Evolutionary conservation across 1,284 basidiomycete genomes (phyloP), one percentile per base, ranked within the genome.

Genomic region (Pulveroboletus sp.): DNA sequence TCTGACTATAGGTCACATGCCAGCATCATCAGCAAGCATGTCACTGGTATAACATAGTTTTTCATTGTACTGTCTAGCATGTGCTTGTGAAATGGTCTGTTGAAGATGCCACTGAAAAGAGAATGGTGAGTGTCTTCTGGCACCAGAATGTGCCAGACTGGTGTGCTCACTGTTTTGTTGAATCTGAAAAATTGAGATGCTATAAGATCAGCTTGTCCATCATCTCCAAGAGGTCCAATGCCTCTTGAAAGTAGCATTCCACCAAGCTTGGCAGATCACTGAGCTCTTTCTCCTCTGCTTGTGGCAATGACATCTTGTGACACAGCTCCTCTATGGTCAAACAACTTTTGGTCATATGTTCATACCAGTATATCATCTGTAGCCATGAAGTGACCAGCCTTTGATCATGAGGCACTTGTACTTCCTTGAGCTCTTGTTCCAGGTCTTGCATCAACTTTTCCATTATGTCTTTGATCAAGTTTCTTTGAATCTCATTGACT

Each of bases 111-210:
- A 20, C 60, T 61, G 10, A 9, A 15, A 5, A 31, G 4, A 39
- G 17, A 5, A 7, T 31, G 29, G 18, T 36, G 1, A 36, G 18
- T 31, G 7, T 12, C 29, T n/a, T n/a, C 18, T 10, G 35, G 18
- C 6, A 8, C 18, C 7, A 18, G 35, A 36, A 18, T 10, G 18
- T 10, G 18, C 18, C 9, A 1, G 18, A n/a, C 2, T 9, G 7
- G 12, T 31, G 29, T 31, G 35, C 48, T 35, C 8, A 57, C 60
- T 20, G 10, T 45, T 57, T 56, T 1, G 5, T 2, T 8, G 54
- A 56, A 47, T 62, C 59, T 11, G 56, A 50, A 8, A 54, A 62
- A 9, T 61, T 58, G 8, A 62, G n/a, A 0, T 31, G n/a, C 26
- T 62, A 46, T 1, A 61, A 12, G 1, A 61, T 39, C 1, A 61